phyloP scores from a whole-genome alignment of 805 yeast species.

The Candida cerambycidarum region DNA sequence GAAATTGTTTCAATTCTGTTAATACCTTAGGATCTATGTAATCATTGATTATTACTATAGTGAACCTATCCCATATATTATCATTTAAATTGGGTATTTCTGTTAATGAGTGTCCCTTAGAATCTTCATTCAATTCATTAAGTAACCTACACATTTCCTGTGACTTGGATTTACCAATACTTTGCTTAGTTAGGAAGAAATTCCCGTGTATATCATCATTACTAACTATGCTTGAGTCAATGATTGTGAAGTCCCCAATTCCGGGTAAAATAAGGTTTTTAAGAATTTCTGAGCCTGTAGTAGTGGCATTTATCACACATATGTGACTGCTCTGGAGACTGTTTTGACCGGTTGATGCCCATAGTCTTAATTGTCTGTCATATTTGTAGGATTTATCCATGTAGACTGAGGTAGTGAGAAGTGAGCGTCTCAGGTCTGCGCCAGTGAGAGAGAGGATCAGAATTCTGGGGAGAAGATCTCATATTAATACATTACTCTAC shows the following conservation, averaged over 20 bases:
- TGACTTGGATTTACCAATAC: constrained; percentile 45
- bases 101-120: constrained; percentile 33
- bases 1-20: constrained; percentile 27
- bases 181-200: constrained; percentile 54
- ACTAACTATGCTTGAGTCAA: constrained; percentile 42
- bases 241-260: constrained; percentile 60
- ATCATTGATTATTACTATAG: constrained; percentile 47
- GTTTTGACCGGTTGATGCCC: constrained; percentile 79
- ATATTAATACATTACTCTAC: constrained; percentile 1
- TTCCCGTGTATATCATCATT: constrained; percentile 52
- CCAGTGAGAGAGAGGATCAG: too few relatives aligned
- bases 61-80: constrained; percentile 48
- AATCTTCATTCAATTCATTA: constrained; percentile 62
- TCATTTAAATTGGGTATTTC: constrained; percentile 14
- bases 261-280: constrained; percentile 81
- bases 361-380: constrained; percentile 84
- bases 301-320: constrained; percentile 58
- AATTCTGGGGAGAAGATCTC: too few relatives aligned
- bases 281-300: constrained; percentile 63
- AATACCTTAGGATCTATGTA: constrained; percentile 21
- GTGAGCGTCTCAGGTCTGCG: too few relatives aligned
- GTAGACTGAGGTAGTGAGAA: too few relatives aligned
- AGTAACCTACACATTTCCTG: constrained; percentile 40
- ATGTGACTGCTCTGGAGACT: constrained; percentile 53
- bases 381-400: constrained; percentile 53